Percentiles rank a stretch among this genome's conserved stretches.
These are phyloP conservation scores for Phlebiopsis gigantea DNA, from an alignment of 768 basidiomycete genomes.

Conservation along the genomic window DNA sequence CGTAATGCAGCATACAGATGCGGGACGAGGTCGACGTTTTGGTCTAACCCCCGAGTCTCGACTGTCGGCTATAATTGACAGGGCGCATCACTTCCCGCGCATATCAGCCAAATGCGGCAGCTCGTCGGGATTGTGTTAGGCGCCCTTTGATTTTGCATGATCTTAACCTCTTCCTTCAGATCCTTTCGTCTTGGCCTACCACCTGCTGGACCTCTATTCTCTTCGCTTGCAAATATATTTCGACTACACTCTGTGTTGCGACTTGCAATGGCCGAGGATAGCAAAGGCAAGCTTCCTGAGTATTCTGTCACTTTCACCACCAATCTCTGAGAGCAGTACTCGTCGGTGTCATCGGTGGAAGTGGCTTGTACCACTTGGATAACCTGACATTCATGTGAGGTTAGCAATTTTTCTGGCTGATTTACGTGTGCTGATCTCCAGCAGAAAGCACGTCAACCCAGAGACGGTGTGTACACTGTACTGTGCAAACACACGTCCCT, in stretches of 20 bases:
- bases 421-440: not conserved
- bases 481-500: not conserved
- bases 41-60: too few relatives aligned
- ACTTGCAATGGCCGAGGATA: slow-evolving; percentile 1
- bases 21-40: too few relatives aligned
- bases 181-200: not conserved
- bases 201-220: not conserved
- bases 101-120: not conserved
- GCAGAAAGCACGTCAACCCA: slow-evolving; percentile 70
- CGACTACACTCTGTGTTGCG: not conserved
- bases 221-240: not conserved
- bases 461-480: slow-evolving; percentile 55
- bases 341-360: slow-evolving; percentile 88
- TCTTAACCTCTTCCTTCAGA: not conserved
- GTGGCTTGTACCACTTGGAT: slow-evolving; percentile 89
- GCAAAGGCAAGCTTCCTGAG: slow-evolving; percentile 1
- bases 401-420: slow-evolving; percentile 9
- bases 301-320: too few relatives aligned
- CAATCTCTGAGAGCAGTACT: slow-evolving; percentile 42
- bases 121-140: not conserved
- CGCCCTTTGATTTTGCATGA: too few relatives aligned
- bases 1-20: too few relatives aligned
- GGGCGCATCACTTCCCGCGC: not conserved
- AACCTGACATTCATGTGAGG: slow-evolving; percentile 83
- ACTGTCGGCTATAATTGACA: too few relatives aligned